Conservation (phyloP, 306 rosid genomes). For the Fragaria vesca region DNA sequence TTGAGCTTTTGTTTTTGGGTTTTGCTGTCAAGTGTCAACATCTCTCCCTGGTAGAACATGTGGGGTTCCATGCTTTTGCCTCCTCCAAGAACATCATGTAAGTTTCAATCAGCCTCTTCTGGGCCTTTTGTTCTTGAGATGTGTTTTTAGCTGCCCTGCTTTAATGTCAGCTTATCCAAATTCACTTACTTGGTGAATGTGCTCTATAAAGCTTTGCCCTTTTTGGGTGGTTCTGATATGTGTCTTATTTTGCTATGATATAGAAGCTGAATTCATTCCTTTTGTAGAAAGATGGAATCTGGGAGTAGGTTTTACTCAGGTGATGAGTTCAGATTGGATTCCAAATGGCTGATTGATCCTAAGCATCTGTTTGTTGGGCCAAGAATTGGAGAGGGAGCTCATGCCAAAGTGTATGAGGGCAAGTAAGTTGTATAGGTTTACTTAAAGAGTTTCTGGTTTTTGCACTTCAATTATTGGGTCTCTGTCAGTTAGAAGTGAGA, state of each 20-base stretch:
- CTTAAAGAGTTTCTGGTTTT: slow-evolving; percentile 5
- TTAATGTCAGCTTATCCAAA: slow-evolving; percentile 62
- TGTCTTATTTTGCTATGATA: slow-evolving; percentile 25
- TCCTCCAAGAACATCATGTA: slow-evolving; percentile 51
- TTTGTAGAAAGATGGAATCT: slow-evolving; percentile 65
- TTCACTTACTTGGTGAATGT: slow-evolving; percentile 25
- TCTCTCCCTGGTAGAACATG: slow-evolving; percentile 43
- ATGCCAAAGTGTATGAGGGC: slow-evolving; percentile 93
- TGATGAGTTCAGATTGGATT: slow-evolving; percentile 79
- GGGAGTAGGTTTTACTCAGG: slow-evolving; percentile 67
- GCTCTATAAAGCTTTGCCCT: slow-evolving; percentile 26
- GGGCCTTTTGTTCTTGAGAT: slow-evolving; percentile 54
- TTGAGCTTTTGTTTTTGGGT: slow-evolving; percentile 57
- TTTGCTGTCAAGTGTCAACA: slow-evolving; percentile 37
- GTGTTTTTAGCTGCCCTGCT: slow-evolving; percentile 51
- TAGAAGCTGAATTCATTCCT: slow-evolving; percentile 27
- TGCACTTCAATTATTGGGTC: slow-evolving; percentile 16
- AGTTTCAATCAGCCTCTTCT: slow-evolving; percentile 42
- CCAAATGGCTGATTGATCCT: slow-evolving; percentile 84
- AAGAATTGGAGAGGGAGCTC: slow-evolving; percentile 93
- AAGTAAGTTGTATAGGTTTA: slow-evolving; percentile 52
- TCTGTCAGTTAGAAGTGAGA: slow-evolving; percentile 8
- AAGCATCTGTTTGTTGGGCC: slow-evolving; percentile 82
- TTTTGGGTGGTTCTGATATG: slow-evolving; percentile 39
- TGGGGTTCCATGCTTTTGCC: slow-evolving; percentile 68